Conservation (phyloP, 2,329 filamentous ascomycete species). For the Colletotrichum liriopes region DNA sequence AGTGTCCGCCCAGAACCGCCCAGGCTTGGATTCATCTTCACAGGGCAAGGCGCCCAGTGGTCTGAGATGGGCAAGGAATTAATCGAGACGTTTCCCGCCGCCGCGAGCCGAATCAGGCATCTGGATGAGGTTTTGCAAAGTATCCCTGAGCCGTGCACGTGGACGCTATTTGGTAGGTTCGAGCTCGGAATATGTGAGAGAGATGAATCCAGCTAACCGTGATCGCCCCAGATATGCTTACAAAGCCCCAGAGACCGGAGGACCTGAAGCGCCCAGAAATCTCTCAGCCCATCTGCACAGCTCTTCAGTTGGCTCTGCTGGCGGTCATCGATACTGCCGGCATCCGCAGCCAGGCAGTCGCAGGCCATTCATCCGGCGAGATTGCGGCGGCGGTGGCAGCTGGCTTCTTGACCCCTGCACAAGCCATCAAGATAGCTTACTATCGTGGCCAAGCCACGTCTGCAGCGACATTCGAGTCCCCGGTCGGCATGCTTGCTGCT, state of each 20-base stretch:
- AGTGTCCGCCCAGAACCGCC: no score
- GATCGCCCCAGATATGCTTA: no score
- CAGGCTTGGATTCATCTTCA: conserved; percentile 51
- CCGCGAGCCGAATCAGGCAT: background rate
- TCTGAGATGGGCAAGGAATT: conserved; percentile 55
- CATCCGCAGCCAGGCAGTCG: conserved; percentile 51
- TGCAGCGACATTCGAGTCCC: no score
- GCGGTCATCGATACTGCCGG: no score
- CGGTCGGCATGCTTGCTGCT: no score
- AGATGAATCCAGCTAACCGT: no score
- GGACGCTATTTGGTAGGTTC: no score
- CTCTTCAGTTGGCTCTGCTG: no score
- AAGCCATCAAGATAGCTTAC: conserved; percentile 48
- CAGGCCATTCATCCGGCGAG: conserved; percentile 67
- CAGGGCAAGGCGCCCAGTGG: conserved; percentile 64
- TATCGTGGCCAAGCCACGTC: conserved; percentile 4
- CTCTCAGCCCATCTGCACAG: no score
- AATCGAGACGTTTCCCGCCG: conserved; percentile 3
- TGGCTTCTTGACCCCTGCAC: conserved; percentile 52
- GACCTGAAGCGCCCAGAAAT: no score
- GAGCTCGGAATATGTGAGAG: no score
- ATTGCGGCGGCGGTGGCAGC: conserved; percentile 66
- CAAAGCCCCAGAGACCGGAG: no score
- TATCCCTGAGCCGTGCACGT: conserved; percentile 49
- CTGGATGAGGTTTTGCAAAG: conserved; percentile 26